These are phyloP conservation scores for Prosopis cineraria DNA, from an alignment of 306 rosid species.

Conservation along the genomic window DNA sequence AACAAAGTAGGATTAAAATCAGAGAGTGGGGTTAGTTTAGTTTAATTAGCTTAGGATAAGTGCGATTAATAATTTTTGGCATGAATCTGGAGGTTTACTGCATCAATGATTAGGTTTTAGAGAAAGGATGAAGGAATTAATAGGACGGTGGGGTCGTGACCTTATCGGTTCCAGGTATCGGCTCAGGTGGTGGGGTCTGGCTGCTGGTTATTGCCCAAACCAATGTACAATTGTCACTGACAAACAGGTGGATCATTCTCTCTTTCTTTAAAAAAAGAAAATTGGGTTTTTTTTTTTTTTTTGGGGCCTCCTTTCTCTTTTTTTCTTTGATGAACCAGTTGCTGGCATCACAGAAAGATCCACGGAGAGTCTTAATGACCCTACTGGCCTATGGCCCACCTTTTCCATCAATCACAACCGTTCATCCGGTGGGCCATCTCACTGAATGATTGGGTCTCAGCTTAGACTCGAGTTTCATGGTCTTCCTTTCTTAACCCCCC, in stretches of 20 bases:
- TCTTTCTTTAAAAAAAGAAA: conserved; percentile 36
- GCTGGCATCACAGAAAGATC: conserved; percentile 61
- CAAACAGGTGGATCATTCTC: conserved; percentile 99
- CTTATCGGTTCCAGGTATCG: conserved; percentile 98
- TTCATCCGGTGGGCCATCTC: conserved; percentile 43
- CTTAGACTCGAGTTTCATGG: conserved; percentile 40
- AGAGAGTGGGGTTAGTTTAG: conserved; percentile 3
- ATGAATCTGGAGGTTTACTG: conserved; percentile 60
- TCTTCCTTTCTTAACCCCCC: conserved; percentile 2
- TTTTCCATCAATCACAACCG: conserved; percentile 49
- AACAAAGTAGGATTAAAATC: neutral
- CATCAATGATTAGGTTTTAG: conserved; percentile 67
- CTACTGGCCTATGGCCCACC: conserved; percentile 51
- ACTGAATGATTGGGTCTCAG: conserved; percentile 62
- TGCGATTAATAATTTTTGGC: conserved; percentile 36
- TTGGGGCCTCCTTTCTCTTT: neutral
- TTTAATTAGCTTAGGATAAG: conserved; percentile 26
- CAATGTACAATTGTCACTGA: conserved; percentile 90
- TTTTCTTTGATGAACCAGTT: conserved; percentile 49
- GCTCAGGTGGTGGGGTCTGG: conserved; percentile 76
- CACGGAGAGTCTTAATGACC: conserved; percentile 57
- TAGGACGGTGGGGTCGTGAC: conserved; percentile 58
- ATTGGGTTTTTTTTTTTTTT: neutral
- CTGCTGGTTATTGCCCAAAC: conserved; percentile 74
- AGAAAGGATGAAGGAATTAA: conserved; percentile 31